Conservation (phyloP, 1,284 basidiomycete genomes). For the Leccinum pachyderme region DNA sequence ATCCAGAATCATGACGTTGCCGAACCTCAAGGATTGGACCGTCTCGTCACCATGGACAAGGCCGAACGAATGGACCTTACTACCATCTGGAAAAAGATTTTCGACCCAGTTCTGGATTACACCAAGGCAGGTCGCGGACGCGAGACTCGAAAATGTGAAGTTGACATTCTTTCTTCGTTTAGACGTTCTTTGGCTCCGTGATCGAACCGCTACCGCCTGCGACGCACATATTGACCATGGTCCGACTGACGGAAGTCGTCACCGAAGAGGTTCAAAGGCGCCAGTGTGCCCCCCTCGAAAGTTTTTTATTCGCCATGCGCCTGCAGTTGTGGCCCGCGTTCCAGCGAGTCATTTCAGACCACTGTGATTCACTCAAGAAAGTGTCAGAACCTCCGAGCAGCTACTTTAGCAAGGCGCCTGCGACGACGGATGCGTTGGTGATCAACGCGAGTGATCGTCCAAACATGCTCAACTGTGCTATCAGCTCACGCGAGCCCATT, state of each 20-base stretch:
- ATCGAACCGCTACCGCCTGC: conserved; percentile 72
- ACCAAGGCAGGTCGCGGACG: conserved; percentile 52
- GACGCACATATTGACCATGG: conserved; percentile 81
- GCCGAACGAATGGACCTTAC: conserved; percentile 58
- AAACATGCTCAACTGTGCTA: background rate
- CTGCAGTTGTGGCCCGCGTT: conserved; percentile 90
- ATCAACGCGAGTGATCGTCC: conserved; percentile 46
- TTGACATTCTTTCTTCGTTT: conserved; percentile 1
- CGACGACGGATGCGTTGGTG: conserved; percentile 69
- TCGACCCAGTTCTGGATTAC: conserved; percentile 87
- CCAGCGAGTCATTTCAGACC: conserved; percentile 83
- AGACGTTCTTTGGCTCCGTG: conserved; percentile 67
- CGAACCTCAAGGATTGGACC: conserved; percentile 23
- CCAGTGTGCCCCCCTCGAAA: conserved; percentile 74
- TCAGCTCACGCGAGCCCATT: conserved; percentile 4
- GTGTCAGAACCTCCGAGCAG: conserved; percentile 67
- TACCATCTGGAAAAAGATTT: conserved; percentile 85
- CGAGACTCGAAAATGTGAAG: background rate
- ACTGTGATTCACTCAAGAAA: conserved; percentile 78
- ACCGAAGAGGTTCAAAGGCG: conserved; percentile 72
- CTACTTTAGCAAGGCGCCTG: conserved; percentile 63
- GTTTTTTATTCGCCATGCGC: conserved; percentile 75
- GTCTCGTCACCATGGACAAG: conserved; percentile 42
- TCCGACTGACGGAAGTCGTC: conserved; percentile 81
- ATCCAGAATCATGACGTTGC: conserved; percentile 6